A percentile compares a stretch with the other conserved stretches of the same genome.
phyloP scores from a whole-genome alignment of 805 yeast species.

The Kurtzmaniella fragi region DNA sequence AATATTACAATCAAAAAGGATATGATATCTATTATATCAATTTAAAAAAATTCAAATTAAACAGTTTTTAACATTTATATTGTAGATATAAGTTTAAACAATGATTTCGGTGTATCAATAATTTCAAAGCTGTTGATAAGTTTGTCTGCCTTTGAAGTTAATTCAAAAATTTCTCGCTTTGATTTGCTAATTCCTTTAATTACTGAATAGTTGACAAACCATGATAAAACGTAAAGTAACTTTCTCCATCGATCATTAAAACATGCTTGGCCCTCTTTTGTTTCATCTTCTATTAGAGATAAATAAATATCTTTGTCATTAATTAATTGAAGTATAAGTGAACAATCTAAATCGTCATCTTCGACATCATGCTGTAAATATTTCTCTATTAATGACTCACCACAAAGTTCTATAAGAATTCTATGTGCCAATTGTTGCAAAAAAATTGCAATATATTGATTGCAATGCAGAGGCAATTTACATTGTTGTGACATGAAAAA shows the following conservation, averaged over 20 bases:
- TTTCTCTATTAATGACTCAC: background rate
- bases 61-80: background rate
- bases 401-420: conserved; percentile 11
- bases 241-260: conserved; percentile 22
- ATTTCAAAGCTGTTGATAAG: too few relatives aligned
- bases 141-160: too few relatives aligned
- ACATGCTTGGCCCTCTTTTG: conserved; percentile 11
- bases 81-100: background rate
- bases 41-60: background rate
- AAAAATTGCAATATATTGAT: background rate
- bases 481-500: too few relatives aligned
- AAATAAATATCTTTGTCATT: conserved; percentile 9
- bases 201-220: conserved; percentile 14
- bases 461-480: too few relatives aligned
- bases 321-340: conserved; percentile 2
- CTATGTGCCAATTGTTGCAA: background rate
- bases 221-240: conserved; percentile 15
- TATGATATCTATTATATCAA: background rate
- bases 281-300: conserved; percentile 16
- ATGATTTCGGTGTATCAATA: too few relatives aligned
- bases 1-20: background rate
- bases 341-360: conserved; percentile 4
- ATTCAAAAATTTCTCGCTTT: background rate
- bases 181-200: conserved; percentile 1
- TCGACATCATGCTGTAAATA: conserved; percentile 6